phyloP scores from a whole-genome alignment of 2,329 filamentous ascomycete species.

The Xylariaceae sp. region DNA sequence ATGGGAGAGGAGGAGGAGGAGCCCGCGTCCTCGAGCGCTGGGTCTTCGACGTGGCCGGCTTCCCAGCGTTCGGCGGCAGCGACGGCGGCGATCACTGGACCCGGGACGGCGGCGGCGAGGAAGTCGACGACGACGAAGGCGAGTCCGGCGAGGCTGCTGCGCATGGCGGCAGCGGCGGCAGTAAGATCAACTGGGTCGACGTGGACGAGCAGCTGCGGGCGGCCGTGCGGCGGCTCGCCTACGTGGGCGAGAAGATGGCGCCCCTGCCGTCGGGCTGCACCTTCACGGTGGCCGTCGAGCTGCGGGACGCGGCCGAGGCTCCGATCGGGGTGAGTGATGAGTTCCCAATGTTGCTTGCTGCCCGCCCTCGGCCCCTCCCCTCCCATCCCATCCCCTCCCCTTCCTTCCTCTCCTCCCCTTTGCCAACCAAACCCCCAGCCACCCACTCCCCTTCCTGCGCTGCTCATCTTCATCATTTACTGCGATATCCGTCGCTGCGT shows the following conservation, averaged over 20 bases:
- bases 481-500: too few species aligned
- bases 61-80: slow-evolving; percentile 36
- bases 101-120: slow-evolving; percentile 22
- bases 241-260: slow-evolving; percentile 48
- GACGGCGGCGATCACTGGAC: too few species aligned
- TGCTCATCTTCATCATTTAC: too few species aligned
- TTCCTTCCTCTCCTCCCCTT: too few species aligned
- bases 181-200: slow-evolving; percentile 44
- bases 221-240: slow-evolving; percentile 54
- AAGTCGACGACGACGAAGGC: slow-evolving; percentile 8
- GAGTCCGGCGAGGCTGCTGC: slow-evolving; percentile 3
- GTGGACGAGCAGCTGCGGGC: slow-evolving; percentile 67
- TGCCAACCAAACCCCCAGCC: too few species aligned
- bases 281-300: slow-evolving; percentile 69
- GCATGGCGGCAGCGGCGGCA: slow-evolving; percentile 1
- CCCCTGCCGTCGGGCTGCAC: slow-evolving; percentile 58
- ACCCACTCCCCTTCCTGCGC: too few species aligned
- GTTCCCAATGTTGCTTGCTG: too few species aligned
- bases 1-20: slow-evolving; percentile 11
- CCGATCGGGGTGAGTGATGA: slow-evolving; percentile 47
- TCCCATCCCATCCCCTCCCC: too few species aligned
- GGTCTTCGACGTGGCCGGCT: slow-evolving; percentile 49
- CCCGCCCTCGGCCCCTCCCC: background rate
- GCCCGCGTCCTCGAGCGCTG: slow-evolving; percentile 50
- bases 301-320: slow-evolving; percentile 51